Conservation (phyloP, 2,329 filamentous ascomycete genomes). For the Sclerotinia sclerotiorum region DNA sequence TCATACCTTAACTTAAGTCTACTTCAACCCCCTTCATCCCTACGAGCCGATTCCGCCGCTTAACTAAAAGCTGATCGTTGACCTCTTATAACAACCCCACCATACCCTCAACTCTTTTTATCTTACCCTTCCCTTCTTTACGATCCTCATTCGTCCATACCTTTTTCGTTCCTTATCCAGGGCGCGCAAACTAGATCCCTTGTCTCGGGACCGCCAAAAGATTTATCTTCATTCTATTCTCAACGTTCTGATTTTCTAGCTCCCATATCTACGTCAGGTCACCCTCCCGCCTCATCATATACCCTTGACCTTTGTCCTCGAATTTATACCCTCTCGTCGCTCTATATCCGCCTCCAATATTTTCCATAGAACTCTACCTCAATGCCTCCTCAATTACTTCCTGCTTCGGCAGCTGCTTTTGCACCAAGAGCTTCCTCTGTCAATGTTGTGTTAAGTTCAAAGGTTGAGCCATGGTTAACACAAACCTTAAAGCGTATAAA, state of each 20-base stretch:
- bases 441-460: constrained; percentile 89
- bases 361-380: constrained; percentile 18
- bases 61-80: constrained; percentile 20
- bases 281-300: constrained; percentile 27
- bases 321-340: constrained; percentile 26
- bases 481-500: constrained; percentile 96
- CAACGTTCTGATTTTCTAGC: constrained; percentile 4
- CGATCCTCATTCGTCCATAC: constrained; percentile 28
- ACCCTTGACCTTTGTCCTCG: constrained; percentile 29
- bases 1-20: constrained; percentile 3
- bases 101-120: constrained; percentile 27
- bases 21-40: constrained; percentile 21
- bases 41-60: constrained; percentile 23
- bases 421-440: constrained; percentile 85
- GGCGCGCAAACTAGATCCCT: constrained; percentile 59
- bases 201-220: constrained; percentile 49
- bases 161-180: constrained; percentile 33
- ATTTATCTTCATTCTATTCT: constrained; percentile 42
- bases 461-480: constrained; percentile 95
- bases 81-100: constrained; percentile 26
- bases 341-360: constrained; percentile 21
- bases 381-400: constrained; percentile 92
- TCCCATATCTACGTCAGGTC: constrained; percentile 17
- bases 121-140: constrained; percentile 34
- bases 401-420: constrained; percentile 94